A percentile compares a stretch with the other conserved stretches of the same genome.
Evolutionary conservation across 2,329 filamentous ascomycete genomes (phyloP).

Genomic region (Elsinoe perseae): DNA sequence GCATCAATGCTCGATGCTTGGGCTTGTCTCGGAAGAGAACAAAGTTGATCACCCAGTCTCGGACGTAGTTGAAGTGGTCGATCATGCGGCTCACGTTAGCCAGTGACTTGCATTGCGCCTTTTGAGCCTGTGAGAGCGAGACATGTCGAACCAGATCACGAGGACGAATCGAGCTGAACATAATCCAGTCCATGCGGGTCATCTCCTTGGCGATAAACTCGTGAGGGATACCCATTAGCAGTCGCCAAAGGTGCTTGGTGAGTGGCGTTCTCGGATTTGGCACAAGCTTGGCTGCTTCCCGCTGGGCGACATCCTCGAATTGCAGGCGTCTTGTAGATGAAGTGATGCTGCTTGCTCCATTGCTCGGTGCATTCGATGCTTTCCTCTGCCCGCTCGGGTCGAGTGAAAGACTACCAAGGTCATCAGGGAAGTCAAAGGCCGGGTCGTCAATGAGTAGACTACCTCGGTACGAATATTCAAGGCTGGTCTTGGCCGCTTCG

Average conservation of each 20-base stretch:
- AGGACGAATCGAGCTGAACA: slow-evolving; percentile 91
- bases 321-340: slow-evolving; percentile 11
- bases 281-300: slow-evolving; percentile 64
- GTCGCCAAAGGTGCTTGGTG: slow-evolving; percentile 80
- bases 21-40: slow-evolving; percentile 82
- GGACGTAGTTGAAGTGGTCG: slow-evolving; percentile 61
- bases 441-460: slow-evolving; percentile 31
- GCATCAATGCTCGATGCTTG: slow-evolving; percentile 81
- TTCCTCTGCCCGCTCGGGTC: slow-evolving; percentile 42
- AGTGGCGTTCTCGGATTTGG: slow-evolving; percentile 62
- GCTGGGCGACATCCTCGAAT: slow-evolving; percentile 65
- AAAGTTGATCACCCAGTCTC: slow-evolving; percentile 48
- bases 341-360: slow-evolving; percentile 25
- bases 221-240: slow-evolving; percentile 78
- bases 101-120: slow-evolving; percentile 54
- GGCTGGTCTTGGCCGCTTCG: slow-evolving; percentile 19
- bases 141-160: slow-evolving; percentile 91
- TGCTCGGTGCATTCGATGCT: slow-evolving; percentile 45
- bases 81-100: slow-evolving; percentile 92
- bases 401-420: slow-evolving; percentile 26
- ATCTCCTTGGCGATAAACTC: slow-evolving; percentile 84
- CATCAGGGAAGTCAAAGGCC: slow-evolving; percentile 24
- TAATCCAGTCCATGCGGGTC: slow-evolving; percentile 94
- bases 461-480: slow-evolving; percentile 23
- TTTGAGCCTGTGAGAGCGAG: slow-evolving; percentile 55